Evolutionary conservation across 2,329 filamentous ascomycete genomes (phyloP).

Genomic region (Akanthomyces dipterigenus): DNA sequence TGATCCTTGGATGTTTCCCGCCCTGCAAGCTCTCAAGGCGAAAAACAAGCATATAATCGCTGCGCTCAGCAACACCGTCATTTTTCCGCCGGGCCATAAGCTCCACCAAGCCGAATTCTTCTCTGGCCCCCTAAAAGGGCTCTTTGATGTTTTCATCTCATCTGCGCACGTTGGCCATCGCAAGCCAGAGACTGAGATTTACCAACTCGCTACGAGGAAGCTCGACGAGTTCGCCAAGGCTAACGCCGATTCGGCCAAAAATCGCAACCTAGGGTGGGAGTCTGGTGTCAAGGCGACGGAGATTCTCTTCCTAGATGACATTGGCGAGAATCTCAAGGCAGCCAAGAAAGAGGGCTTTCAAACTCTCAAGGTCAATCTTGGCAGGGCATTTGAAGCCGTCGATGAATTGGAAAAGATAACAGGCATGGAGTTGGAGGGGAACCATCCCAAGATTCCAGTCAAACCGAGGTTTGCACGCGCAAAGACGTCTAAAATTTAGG

Average conservation of each 20-base stretch:
- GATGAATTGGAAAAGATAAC: conserved; percentile 70
- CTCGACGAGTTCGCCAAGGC: conserved; percentile 56
- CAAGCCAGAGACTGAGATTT: conserved; percentile 81
- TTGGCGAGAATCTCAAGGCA: conserved; percentile 84
- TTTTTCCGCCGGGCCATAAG: conserved; percentile 70
- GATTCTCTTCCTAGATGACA: conserved; percentile 85
- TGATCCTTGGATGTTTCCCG: conserved; percentile 86
- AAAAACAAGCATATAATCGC: conserved; percentile 65
- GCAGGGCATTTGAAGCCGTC: conserved; percentile 73
- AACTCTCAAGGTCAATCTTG: conserved; percentile 80
- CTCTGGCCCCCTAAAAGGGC: conserved; percentile 50
- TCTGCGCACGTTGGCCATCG: conserved; percentile 80
- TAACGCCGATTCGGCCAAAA: conserved; percentile 36
- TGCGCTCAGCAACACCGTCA: conserved; percentile 83
- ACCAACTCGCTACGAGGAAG: conserved; percentile 61
- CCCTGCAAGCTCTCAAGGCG: conserved; percentile 60
- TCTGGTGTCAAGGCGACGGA: conserved; percentile 54
- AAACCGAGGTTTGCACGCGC: conserved; percentile 27
- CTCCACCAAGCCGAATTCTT: conserved; percentile 49
- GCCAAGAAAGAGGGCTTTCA: conserved; percentile 67
- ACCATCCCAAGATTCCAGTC: conserved; percentile 44
- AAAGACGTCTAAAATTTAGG: conserved; percentile 38
- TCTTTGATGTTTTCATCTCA: conserved; percentile 84
- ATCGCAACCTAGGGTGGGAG: conserved; percentile 36
- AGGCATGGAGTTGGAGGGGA: conserved; percentile 55